A percentile compares a stretch with the other conserved stretches of the same genome.
Evolutionary conservation across 1,139 yeast genomes (phyloP).

Genomic region (Geotrichum cucujoidarum): DNA sequence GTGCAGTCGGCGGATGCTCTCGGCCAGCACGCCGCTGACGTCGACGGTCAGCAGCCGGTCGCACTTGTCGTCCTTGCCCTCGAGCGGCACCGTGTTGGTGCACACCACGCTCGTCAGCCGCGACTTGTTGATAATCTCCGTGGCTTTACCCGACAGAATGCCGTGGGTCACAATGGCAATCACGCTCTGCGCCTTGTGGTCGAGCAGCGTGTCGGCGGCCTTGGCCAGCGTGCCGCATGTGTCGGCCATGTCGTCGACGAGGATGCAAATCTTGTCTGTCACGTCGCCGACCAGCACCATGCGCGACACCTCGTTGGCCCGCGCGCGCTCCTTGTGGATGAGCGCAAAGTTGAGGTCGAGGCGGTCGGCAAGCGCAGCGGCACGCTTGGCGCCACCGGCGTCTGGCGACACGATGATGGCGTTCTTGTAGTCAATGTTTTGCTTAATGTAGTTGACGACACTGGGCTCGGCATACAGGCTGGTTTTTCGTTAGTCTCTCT

Average conservation of each 20-base stretch:
- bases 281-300: conserved; percentile 98
- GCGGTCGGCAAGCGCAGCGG: conserved; percentile 90
- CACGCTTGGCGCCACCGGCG: conserved; percentile 96
- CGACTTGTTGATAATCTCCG: conserved; percentile 73
- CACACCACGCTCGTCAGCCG: conserved; percentile 77
- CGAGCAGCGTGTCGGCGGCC: conserved; percentile 86
- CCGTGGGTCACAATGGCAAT: conserved; percentile 97
- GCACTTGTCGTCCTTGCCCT: conserved; percentile 64
- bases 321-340: conserved; percentile 92
- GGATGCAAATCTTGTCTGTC: conserved; percentile 73
- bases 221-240: conserved; percentile 96
- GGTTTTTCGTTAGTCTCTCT: neutral
- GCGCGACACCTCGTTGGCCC: conserved; percentile 88
- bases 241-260: conserved; percentile 98
- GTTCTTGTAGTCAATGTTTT: conserved; percentile 58
- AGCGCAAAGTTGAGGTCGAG: conserved; percentile 90
- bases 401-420: conserved; percentile 93
- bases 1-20: conserved; percentile 87
- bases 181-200: conserved; percentile 69
- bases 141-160: conserved; percentile 81
- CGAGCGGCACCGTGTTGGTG: conserved; percentile 92
- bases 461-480: conserved; percentile 87
- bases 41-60: conserved; percentile 78
- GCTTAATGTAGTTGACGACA: conserved; percentile 81
- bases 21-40: conserved; percentile 88